Evolutionary conservation across 805 yeast genomes (phyloP).

Genomic region (Myxozyma mucilagina): DNA sequence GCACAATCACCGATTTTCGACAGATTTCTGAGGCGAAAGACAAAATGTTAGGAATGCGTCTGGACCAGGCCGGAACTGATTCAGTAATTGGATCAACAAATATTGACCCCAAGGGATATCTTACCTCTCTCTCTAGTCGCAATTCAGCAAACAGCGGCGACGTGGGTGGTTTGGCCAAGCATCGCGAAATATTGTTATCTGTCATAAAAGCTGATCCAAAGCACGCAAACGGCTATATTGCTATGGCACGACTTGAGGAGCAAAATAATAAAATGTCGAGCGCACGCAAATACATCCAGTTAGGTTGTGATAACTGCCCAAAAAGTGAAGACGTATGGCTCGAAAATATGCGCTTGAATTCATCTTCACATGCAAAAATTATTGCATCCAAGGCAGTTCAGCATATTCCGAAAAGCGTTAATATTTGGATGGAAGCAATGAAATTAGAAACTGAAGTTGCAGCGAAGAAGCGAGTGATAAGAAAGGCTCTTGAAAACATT

Average conservation of each 20-base stretch:
- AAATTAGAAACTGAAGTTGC: conserved; percentile 61
- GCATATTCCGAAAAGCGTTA: conserved; percentile 55
- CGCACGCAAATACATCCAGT: conserved; percentile 64
- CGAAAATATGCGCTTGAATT: conserved; percentile 68
- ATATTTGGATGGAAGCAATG: conserved; percentile 72
- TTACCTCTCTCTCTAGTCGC: conserved; percentile 44
- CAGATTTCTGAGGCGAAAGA: conserved; percentile 66
- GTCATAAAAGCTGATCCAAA: conserved; percentile 70
- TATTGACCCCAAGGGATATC: conserved; percentile 46
- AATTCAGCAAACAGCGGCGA: conserved; percentile 15
- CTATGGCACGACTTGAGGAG: conserved; percentile 77
- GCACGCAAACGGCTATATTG: conserved; percentile 80
- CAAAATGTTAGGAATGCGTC: conserved; percentile 54
- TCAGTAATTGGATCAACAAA: conserved; percentile 33
- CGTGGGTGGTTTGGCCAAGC: conserved; percentile 54
- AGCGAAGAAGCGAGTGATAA: conserved; percentile 58
- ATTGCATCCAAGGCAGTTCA: conserved; percentile 67
- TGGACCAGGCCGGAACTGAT: conserved; percentile 45
- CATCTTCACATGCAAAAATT: conserved; percentile 51
- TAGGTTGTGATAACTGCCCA: conserved; percentile 74
- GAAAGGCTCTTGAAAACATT: conserved; percentile 67
- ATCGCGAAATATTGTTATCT: conserved; percentile 62
- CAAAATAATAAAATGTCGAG: conserved; percentile 53
- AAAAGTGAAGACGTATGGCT: conserved; percentile 76
- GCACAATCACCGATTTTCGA: conserved; percentile 48